Percentiles rank a stretch among this genome's conserved stretches.
Conservation (phyloP, 1,284 basidiomycete genomes). For the Exobasidium cylindrosporum region DNA sequence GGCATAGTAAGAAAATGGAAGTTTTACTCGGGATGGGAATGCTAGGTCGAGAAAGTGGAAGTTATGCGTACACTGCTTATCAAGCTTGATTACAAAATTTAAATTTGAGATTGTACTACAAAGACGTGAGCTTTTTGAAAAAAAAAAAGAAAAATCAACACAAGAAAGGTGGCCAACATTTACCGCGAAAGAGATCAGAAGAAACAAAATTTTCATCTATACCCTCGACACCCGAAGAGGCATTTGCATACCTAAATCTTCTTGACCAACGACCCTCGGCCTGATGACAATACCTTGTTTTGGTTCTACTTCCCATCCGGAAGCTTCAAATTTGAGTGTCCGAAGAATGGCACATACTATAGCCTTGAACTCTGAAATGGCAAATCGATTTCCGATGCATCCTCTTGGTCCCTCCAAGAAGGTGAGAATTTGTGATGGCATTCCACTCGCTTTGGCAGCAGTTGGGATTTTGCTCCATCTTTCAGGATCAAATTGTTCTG, state of each 20-base stretch:
- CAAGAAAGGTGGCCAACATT: no score
- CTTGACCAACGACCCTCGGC: slow-evolving; percentile 29
- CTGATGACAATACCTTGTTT: slow-evolving; percentile 35
- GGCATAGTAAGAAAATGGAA: slow-evolving; percentile 97
- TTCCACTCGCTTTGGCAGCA: slow-evolving; percentile 19
- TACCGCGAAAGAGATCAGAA: no score
- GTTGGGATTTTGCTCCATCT: slow-evolving; percentile 34
- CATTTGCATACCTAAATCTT: slow-evolving; percentile 38
- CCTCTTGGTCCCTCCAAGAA: slow-evolving; percentile 46
- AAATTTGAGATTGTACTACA: no score
- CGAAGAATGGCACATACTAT: slow-evolving; percentile 36
- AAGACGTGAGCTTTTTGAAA: no score
- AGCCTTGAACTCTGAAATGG: slow-evolving; percentile 46
- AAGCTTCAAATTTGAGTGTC: slow-evolving; percentile 30
- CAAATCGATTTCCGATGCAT: slow-evolving; percentile 48
- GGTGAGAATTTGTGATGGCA: slow-evolving; percentile 35
- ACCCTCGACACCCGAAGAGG: slow-evolving; percentile 28
- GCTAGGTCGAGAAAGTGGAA: slow-evolving; percentile 82
- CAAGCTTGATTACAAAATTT: no score
- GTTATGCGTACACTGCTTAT: slow-evolving; percentile 64
- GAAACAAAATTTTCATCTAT: background rate
- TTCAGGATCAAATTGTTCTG: slow-evolving; percentile 36
- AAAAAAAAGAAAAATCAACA: no score
- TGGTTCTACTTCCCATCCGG: slow-evolving; percentile 36
- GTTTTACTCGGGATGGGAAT: slow-evolving; percentile 84